Base-by-base conservation (phyloP, 2,329 filamentous ascomycete species). In the Cladosporium cucumerinum region DNA sequence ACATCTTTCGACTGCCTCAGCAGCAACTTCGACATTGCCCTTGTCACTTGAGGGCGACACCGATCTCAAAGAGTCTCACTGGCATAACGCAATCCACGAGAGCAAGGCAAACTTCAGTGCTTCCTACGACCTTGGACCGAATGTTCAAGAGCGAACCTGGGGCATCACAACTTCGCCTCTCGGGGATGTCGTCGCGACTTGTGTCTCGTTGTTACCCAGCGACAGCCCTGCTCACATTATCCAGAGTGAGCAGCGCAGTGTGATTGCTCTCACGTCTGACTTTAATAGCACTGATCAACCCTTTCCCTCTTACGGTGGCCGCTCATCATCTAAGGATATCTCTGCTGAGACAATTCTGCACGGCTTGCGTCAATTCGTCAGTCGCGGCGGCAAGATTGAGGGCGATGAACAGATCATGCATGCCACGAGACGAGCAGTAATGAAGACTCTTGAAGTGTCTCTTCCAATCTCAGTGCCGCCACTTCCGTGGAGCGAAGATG, bases 221-320 rank as follows among this genome's bases (percentile, higher is more conserved):
- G 82, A 87, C 70, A 82, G 84, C 76, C 76, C 86, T 16, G 83
- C 87, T 66, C 87, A 87, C 70, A 79, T 79, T 0, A 82, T 82
- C 7, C 73, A 78, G 8, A 78, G 80, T 3, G 49, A 43, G 49
- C 60, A 62, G 26, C 34, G 48, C 8, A 55, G 60, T 25, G 25
- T 55, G 16, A 25, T 62, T 11, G 49, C 60, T 25, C 52, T 62
- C 25, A 62, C 60, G 7, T 11, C 34, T 8, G n/a, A 62, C 8
- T 62, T 32, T 12, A 23, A 32, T 16, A 46, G 36, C 26, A 46
- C 25, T 16, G 49, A 62, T 11, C n/a, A 23, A 18, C 60, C 60
- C 5, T 54, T 62, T 10, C 60, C 60, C 2, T 43, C 14, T 26
- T 36, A 54, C 21, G 49, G 60, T 7, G 60, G 60, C n/a, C 49